These are phyloP conservation scores for Talaromyces marneffei DNA, from an alignment of 2,329 filamentous ascomycete species.

Conservation along the genomic window DNA sequence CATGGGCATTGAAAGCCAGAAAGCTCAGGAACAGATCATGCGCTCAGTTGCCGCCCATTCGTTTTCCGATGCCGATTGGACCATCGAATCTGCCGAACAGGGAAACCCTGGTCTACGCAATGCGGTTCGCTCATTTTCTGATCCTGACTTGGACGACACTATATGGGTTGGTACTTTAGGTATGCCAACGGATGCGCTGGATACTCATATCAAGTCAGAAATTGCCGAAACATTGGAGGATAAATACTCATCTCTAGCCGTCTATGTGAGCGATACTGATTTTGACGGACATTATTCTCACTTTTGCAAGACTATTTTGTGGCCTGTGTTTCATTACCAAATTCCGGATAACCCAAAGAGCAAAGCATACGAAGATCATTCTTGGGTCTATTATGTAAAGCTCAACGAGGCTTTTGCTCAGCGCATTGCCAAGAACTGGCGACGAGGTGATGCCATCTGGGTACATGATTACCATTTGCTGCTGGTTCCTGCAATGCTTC, in stretches of 20 bases:
- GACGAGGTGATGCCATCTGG: constrained; percentile 88
- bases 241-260: constrained; percentile 74
- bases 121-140: constrained; percentile 70
- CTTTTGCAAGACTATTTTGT: constrained; percentile 95
- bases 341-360: constrained; percentile 97
- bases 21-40: constrained; percentile 21
- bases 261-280: constrained; percentile 84
- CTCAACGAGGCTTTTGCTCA: constrained; percentile 92
- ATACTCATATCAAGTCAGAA: constrained; percentile 67
- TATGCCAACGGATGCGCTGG: constrained; percentile 85
- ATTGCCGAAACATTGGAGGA: constrained; percentile 76
- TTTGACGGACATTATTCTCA: constrained; percentile 92
- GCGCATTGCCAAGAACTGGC: constrained; percentile 85
- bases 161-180: constrained; percentile 90
- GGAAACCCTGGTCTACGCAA: constrained; percentile 90
- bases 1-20: constrained; percentile 17
- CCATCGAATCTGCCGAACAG: constrained; percentile 75
- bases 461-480: constrained; percentile 93
- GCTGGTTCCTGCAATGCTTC: constrained; percentile 81
- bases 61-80: constrained; percentile 76
- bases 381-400: constrained; percentile 89
- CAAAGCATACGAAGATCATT: constrained; percentile 96
- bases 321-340: constrained; percentile 97
- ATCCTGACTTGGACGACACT: constrained; percentile 62
- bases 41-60: constrained; percentile 52